Percentiles rank a stretch among this genome's conserved stretches.
These are phyloP conservation scores for Metarhizium robertsii DNA, from an alignment of 2,329 filamentous ascomycete genomes.

Conservation along the genomic window DNA sequence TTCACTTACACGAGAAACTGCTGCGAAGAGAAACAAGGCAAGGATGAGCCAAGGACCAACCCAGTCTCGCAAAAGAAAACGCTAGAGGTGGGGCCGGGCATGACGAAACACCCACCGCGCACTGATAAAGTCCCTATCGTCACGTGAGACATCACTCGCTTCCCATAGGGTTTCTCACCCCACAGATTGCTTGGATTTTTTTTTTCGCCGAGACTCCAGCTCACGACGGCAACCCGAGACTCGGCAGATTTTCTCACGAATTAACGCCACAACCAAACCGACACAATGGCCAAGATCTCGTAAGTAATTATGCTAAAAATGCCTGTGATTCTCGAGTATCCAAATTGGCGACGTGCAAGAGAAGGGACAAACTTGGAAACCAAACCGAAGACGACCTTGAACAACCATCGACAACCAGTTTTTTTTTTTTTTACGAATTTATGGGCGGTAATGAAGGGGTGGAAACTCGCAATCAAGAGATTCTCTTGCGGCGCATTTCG, in stretches of 20 bases:
- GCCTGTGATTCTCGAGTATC: conserved; percentile 10
- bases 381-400: background rate
- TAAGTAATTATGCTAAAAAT: conserved; percentile 33
- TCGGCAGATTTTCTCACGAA: conserved; percentile 28
- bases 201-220: conserved; percentile 19
- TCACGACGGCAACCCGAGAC: conserved; percentile 27
- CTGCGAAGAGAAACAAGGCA: background rate
- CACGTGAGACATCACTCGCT: conserved; percentile 24
- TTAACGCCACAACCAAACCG: conserved; percentile 35
- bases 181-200: conserved; percentile 27
- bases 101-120: background rate
- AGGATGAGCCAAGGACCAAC: background rate
- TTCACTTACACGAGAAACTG: background rate
- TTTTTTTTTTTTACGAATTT: background rate
- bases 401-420: background rate
- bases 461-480: background rate
- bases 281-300: conserved; percentile 56
- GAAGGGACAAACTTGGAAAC: conserved; percentile 5
- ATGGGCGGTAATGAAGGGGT: background rate
- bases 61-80: too few relatives aligned
- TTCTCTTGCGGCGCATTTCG: background rate
- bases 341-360: conserved; percentile 11
- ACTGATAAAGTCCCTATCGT: conserved; percentile 17
- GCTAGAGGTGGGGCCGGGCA: background rate
- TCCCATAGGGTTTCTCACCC: conserved; percentile 31